Conservation (phyloP, 75 land plant species). For the Pseudotsuga menziesii region DNA sequence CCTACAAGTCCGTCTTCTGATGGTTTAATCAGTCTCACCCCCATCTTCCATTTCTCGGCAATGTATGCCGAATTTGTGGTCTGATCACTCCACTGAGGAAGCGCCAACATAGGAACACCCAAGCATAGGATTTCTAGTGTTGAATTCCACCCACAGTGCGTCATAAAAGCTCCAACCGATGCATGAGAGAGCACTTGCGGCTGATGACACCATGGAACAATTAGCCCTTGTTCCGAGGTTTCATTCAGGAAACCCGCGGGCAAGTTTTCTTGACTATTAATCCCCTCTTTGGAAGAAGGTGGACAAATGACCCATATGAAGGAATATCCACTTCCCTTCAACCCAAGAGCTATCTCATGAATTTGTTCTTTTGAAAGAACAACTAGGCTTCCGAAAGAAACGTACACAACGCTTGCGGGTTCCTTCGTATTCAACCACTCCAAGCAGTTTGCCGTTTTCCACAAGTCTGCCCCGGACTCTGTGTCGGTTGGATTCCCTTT, state of each 20-base stretch:
- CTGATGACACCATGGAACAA: constrained; percentile 20
- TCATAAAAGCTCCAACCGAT: constrained; percentile 12
- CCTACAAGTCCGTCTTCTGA: not conserved
- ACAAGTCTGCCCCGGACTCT: not conserved
- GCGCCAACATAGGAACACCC: constrained; percentile 23
- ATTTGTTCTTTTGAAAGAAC: constrained; percentile 9
- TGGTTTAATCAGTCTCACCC: not conserved
- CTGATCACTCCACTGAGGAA: constrained; percentile 16
- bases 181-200: constrained; percentile 15
- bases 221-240: constrained; percentile 11
- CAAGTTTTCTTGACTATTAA: not conserved
- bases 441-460: not conserved
- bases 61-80: not conserved
- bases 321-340: constrained; percentile 17
- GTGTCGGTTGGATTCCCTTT: too few species aligned
- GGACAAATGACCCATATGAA: too few species aligned
- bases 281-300: not conserved
- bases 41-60: not conserved
- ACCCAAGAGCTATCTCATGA: constrained; percentile 32
- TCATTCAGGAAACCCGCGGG: constrained; percentile 11
- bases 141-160: constrained; percentile 30
- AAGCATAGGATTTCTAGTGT: constrained; percentile 8
- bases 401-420: constrained; percentile 12
- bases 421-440: constrained; percentile 13
- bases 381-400: constrained; percentile 25